Conservation (phyloP, 805 yeast species). For the Pichia sporocuriosa region DNA sequence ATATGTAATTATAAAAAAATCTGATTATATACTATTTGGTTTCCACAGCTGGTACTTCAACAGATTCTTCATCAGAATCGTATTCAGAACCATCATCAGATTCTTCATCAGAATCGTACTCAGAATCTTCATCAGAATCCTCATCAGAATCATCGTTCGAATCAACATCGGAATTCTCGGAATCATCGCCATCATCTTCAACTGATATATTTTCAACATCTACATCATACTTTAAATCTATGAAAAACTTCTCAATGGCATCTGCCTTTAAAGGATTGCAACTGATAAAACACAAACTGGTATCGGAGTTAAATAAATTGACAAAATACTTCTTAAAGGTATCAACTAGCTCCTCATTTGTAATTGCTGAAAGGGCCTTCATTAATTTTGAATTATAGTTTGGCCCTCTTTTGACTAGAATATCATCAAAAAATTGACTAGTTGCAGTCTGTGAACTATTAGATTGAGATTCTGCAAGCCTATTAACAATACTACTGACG, state of each 20-base stretch:
- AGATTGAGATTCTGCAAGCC: constrained; percentile 62
- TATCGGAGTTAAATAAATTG: constrained; percentile 52
- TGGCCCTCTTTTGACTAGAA: constrained; percentile 65
- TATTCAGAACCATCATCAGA: constrained; percentile 9
- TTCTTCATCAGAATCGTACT: constrained; percentile 10
- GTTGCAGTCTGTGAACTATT: constrained; percentile 60
- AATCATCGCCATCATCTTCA: constrained; percentile 23
- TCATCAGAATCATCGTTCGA: constrained; percentile 23
- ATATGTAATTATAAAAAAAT: background rate
- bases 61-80: constrained; percentile 6
- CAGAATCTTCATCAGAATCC: constrained; percentile 18
- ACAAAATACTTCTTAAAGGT: constrained; percentile 52
- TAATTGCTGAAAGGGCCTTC: constrained; percentile 43
- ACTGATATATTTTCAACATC: constrained; percentile 44
- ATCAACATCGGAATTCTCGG: constrained; percentile 26
- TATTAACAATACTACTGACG: constrained; percentile 65
- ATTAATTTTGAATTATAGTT: constrained; percentile 51
- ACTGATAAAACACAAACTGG: constrained; percentile 59
- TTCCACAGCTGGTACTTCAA: background rate
- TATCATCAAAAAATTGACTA: constrained; percentile 57
- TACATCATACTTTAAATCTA: constrained; percentile 50
- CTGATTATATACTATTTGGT: no score
- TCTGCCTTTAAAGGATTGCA: constrained; percentile 63
- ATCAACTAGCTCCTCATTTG: constrained; percentile 44
- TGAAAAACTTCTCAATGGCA: constrained; percentile 41